Percentiles rank a stretch among this genome's conserved stretches.
phyloP scores from a whole-genome alignment of 2,329 filamentous ascomycete species.

The Colletotrichum theobromicola region DNA sequence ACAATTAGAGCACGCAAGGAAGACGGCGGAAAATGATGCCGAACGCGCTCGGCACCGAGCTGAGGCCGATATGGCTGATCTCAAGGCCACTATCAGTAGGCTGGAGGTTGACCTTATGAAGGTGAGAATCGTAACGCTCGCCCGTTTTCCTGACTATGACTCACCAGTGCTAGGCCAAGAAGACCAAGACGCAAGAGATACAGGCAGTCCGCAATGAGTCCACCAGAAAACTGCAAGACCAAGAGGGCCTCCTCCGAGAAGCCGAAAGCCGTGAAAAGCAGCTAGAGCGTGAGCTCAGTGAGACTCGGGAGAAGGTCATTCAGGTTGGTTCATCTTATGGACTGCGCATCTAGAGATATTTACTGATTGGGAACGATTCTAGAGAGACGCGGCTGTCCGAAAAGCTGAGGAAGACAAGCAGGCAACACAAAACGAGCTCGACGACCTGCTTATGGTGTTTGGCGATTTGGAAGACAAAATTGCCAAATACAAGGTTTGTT shows the following conservation, averaged over 20 bases:
- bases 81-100: slow-evolving; percentile 64
- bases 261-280: slow-evolving; percentile 34
- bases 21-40: slow-evolving; percentile 51
- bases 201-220: slow-evolving; percentile 53
- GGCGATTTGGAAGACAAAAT: slow-evolving; percentile 81
- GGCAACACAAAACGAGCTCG: slow-evolving; percentile 73
- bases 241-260: slow-evolving; percentile 42
- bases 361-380: neutral
- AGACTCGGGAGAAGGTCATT: slow-evolving; percentile 27
- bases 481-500: slow-evolving; percentile 71
- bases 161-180: slow-evolving; percentile 54
- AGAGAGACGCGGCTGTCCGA: slow-evolving; percentile 38
- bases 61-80: slow-evolving; percentile 68
- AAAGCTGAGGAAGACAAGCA: slow-evolving; percentile 68
- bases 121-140: slow-evolving; percentile 36
- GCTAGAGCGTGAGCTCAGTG: slow-evolving; percentile 33
- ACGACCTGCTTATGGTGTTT: slow-evolving; percentile 83
- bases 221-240: slow-evolving; percentile 44
- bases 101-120: slow-evolving; percentile 69
- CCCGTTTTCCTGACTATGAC: neutral
- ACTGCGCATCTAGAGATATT: neutral
- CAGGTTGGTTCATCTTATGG: neutral
- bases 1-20: slow-evolving; percentile 51
- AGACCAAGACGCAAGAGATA: slow-evolving; percentile 64
- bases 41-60: slow-evolving; percentile 52